Evolutionary conservation across 306 rosid genomes (phyloP), one percentile per base, ranked within the genome.

Genomic region (Lathyrus tuberosus): DNA sequence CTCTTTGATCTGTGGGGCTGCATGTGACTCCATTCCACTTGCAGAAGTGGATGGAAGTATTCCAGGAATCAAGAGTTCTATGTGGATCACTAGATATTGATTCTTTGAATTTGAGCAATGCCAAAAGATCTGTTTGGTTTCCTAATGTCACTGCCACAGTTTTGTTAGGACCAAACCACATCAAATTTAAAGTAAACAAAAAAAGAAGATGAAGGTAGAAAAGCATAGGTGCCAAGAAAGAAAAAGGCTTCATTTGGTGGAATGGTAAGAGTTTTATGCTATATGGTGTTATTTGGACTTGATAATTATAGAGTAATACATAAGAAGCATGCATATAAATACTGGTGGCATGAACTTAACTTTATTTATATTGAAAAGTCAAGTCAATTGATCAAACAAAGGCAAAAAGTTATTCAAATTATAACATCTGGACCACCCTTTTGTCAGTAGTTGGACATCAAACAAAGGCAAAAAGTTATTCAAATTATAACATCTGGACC

Each of bases 61-160:
- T 58, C 63, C 63, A 58, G 14, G 20, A 58, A 8, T 58, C 63
- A 16, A 58, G 13, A 18, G 13, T 8, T 14, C 3, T 1, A 28
- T 58, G 2, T 58, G 63, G 20, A 10, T 58, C 2, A 58, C 13
- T 14, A 17, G 41, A 57, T 57, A 58, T 30, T 14, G 26, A 17
- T 17, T 17, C 56, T 49, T 49, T 49, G 56, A 49, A 8, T 49
- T 56, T 12, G 13, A 56, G 41, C 41, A 58, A 30, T 58, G 63
- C 38, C 5, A 58, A 58, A 58, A 30, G 63, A 30, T 28, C 63
- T 6, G 63, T 14, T n/a, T 58, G 63, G 63, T 58, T 58, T 58
- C 41, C 63, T 0, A 3, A 28, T 7, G 17, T 3, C 2, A 15
- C 9, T 14, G 12, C 41, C 11, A 56, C 38, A 26, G 2, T 26